Evolutionary conservation across 2,329 filamentous ascomycete genomes (phyloP), one percentile per base, ranked within the genome.

Genomic region (Calonectria leucothoes): DNA sequence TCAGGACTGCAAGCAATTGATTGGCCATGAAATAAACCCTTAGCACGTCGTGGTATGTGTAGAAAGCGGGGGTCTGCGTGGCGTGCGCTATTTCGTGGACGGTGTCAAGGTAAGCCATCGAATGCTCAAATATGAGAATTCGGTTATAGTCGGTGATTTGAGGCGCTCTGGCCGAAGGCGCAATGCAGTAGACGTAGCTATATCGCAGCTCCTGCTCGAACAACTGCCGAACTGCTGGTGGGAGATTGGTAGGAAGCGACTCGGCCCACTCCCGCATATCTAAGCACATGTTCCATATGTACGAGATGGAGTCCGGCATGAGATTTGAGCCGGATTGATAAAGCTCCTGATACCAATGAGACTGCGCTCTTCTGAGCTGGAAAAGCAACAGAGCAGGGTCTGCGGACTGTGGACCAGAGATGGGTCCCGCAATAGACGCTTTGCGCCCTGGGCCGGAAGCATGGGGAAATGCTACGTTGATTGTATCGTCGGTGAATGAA

Each of bases 161-260:
- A 0, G 94, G 94, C 4, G 94, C 92, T 57, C 93, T 89, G 1
- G 92, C 91, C 42, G 94, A 96, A 0, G 95, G 95, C 0, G 95
- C 95, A 10, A 98, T 89, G 71, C 96, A 94, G 82, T 98, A 95
- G 29, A 98, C 93, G 79, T 95, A 97, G 81, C 95, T 97, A 86
- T 98, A 98, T 59, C 96, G 90, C 51, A 97, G 85, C 82, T 99
- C 97, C 20, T 98, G 91, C 75, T 97, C 94, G 81, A 98, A 97
- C 76, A 96, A 91, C 61, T 94, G 90, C 48, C 92, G 90, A 75
- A 96, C 93, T 31, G 91, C 89, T 0, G 89, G 86, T 0, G 93
- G 89, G 0, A 94, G 89, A 2, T 89, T 90, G 45, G 88, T 85
- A 0, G 95, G 94, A 15, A 98, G 89, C n/a, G 91, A 90, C 42